A percentile compares a stretch with the other conserved stretches of the same genome.
phyloP scores from a whole-genome alignment of 768 basidiomycete species.

The Boletus sp. region DNA sequence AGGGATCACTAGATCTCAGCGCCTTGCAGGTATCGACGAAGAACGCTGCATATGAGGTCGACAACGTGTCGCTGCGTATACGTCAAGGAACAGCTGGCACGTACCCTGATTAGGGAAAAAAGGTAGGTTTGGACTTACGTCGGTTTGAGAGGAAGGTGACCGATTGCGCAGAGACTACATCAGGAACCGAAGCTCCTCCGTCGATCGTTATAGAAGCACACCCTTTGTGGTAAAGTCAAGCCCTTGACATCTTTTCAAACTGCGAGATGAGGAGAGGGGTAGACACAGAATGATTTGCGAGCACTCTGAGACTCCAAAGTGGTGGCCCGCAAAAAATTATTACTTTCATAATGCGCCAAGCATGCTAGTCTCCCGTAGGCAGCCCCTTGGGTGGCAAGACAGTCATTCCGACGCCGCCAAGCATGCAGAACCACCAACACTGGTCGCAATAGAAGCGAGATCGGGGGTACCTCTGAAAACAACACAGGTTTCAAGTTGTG shows the following conservation, averaged over 20 bases:
- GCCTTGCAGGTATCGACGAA: background rate
- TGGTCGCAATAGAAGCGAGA: slow-evolving; percentile 1
- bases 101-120: slow-evolving; percentile 2
- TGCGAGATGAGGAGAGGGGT: slow-evolving; percentile 9
- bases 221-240: slow-evolving; percentile 18
- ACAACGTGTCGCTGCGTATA: slow-evolving; percentile 22
- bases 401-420: background rate
- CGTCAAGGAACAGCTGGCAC: slow-evolving; percentile 20
- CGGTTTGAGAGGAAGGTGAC: slow-evolving; percentile 10
- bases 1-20: slow-evolving; percentile 1
- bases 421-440: background rate
- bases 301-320: background rate
- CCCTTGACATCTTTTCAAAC: slow-evolving; percentile 22
- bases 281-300: slow-evolving; percentile 1
- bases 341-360: background rate
- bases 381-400: background rate
- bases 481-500: slow-evolving; percentile 13
- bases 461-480: slow-evolving; percentile 7
- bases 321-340: background rate
- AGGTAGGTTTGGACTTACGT: slow-evolving; percentile 10
- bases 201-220: slow-evolving; percentile 27
- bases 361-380: background rate
- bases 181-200: slow-evolving; percentile 27
- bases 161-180: slow-evolving; percentile 13
- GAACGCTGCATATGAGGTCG: background rate